Conservation (phyloP, 2,329 filamentous ascomycete species). For the Ophiocordyceps camponoti-floridani region DNA sequence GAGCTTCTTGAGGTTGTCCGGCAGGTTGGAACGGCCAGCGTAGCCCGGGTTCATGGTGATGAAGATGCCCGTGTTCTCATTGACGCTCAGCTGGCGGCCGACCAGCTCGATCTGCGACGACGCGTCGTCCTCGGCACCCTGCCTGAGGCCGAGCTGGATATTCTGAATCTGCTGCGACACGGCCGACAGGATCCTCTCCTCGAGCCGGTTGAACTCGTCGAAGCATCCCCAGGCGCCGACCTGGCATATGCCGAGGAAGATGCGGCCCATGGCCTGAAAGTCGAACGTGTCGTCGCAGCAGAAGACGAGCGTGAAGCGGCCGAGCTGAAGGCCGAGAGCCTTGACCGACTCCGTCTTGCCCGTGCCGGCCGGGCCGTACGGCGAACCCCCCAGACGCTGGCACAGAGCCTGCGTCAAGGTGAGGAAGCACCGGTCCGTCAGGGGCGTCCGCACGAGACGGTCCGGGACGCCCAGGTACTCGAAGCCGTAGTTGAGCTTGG, state of each 20-base stretch:
- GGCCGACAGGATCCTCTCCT: slow-evolving; percentile 91
- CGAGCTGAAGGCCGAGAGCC: slow-evolving; percentile 86
- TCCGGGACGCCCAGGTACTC: slow-evolving; percentile 96
- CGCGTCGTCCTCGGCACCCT: slow-evolving; percentile 63
- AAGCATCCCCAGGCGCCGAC: slow-evolving; percentile 99
- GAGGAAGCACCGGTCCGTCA: slow-evolving; percentile 96
- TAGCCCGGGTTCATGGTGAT: slow-evolving; percentile 99
- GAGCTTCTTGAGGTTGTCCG: slow-evolving; percentile 97
- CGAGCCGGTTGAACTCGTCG: slow-evolving; percentile 97
- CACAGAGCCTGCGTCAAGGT: slow-evolving; percentile 92
- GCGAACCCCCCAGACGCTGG: slow-evolving; percentile 87
- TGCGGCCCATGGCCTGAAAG: slow-evolving; percentile 98
- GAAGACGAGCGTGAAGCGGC: slow-evolving; percentile 95
- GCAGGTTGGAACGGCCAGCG: slow-evolving; percentile 90
- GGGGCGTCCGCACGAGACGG: slow-evolving; percentile 83
- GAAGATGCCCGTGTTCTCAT: slow-evolving; percentile 91
- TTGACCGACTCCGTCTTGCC: slow-evolving; percentile 99
- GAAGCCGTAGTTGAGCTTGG: slow-evolving; percentile 86
- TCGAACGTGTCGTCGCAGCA: slow-evolving; percentile 99
- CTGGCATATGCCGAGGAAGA: slow-evolving; percentile 97
- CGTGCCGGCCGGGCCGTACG: slow-evolving; percentile 92
- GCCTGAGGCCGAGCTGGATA: slow-evolving; percentile 88
- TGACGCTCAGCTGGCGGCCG: slow-evolving; percentile 76
- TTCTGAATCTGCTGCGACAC: slow-evolving; percentile 99
- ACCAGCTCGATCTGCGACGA: slow-evolving; percentile 90